These are phyloP conservation scores for Endocalyx cinctus DNA, from an alignment of 2,329 filamentous ascomycete genomes.

Conservation along the genomic window DNA sequence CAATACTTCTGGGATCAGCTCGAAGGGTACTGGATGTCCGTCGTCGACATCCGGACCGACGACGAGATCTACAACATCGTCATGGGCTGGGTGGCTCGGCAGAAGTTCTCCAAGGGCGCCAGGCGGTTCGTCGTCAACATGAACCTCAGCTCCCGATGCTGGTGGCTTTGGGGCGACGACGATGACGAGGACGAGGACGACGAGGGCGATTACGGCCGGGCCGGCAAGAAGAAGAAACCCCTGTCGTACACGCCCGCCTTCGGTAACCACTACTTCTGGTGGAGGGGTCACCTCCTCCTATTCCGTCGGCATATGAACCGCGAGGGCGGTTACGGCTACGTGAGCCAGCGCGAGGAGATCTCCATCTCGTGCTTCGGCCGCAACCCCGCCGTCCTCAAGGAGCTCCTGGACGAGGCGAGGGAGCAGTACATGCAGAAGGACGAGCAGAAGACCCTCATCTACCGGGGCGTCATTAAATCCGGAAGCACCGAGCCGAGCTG, in stretches of 20 bases:
- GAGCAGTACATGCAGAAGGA: conserved; percentile 52
- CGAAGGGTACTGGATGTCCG: conserved; percentile 56
- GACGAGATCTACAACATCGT: conserved; percentile 71
- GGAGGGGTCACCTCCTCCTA: conserved; percentile 51
- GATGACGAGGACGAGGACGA: conserved; percentile 43
- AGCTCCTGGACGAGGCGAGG: conserved; percentile 56
- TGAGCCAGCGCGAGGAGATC: conserved; percentile 55
- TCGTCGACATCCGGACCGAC: conserved; percentile 61
- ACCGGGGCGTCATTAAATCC: conserved; percentile 47
- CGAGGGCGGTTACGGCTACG: conserved; percentile 35
- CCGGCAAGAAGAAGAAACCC: conserved; percentile 41
- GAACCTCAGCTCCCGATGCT: conserved; percentile 49
- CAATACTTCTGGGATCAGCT: conserved; percentile 43
- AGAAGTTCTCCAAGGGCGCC: conserved; percentile 55
- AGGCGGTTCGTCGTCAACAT: conserved; percentile 63
- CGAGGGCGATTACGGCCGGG: conserved; percentile 26
- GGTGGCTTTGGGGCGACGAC: conserved; percentile 39
- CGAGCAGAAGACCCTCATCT: conserved; percentile 60
- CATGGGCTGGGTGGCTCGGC: conserved; percentile 64
- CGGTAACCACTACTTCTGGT: conserved; percentile 67
- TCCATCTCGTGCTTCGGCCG: conserved; percentile 59
- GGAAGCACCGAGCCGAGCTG: conserved; percentile 43
- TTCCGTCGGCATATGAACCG: conserved; percentile 50
- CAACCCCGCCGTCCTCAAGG: conserved; percentile 56
- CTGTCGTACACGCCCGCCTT: conserved; percentile 63